Evolutionary conservation across 2,329 filamentous ascomycete genomes (phyloP), one percentile per base, ranked within the genome.

Genomic region (Phaeosphaeria sp.): DNA sequence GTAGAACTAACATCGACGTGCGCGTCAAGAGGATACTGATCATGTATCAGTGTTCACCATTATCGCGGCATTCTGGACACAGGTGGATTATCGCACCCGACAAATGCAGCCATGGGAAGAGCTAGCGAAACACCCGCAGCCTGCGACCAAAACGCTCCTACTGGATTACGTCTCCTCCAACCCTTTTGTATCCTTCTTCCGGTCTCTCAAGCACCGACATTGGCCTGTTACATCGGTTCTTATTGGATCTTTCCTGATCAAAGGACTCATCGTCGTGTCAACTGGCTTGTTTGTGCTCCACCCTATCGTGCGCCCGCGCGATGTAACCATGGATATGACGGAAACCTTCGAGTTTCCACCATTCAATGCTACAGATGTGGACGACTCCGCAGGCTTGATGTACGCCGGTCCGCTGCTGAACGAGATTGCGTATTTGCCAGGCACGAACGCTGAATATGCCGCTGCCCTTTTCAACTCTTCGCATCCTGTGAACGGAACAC

Each of bases 101-200:
- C 44, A 53, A 17, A 50, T 57, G 41, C 49, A 49, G 23, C 55
- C 58, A 21, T 61, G 58, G 58, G 39, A 46, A 15, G 17, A 53
- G 18, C 33, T 61, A 5, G 36, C 56, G n/a, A 52, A 47, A 20
- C 9, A 23, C 2, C 15, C 46, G n/a, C 50, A 42, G 30, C 44
- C 58, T 7, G 55, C 55, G 5, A 48, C 48, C 11, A 46, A 58
- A 13, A 61, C 22, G 13, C 46, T 61, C 2, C 48, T 61, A 39
- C 42, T 61, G 10, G 55, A 61, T n/a, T 61, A 61, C 39, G 41
- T 58, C 9, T 58, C 58, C 2, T 41, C 25, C 7, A 49, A 49
- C 20, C 47, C 47, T 15, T 27, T 49, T 3, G n/a, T 39, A 3
- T 20, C 46, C 15, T 49, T 49, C 47, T 25, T 49, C n/a, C 18